Evolutionary conservation across 2,329 filamentous ascomycete genomes (phyloP), one percentile per base, ranked within the genome.

Genomic region (Trichophyton mentagrophytes): DNA sequence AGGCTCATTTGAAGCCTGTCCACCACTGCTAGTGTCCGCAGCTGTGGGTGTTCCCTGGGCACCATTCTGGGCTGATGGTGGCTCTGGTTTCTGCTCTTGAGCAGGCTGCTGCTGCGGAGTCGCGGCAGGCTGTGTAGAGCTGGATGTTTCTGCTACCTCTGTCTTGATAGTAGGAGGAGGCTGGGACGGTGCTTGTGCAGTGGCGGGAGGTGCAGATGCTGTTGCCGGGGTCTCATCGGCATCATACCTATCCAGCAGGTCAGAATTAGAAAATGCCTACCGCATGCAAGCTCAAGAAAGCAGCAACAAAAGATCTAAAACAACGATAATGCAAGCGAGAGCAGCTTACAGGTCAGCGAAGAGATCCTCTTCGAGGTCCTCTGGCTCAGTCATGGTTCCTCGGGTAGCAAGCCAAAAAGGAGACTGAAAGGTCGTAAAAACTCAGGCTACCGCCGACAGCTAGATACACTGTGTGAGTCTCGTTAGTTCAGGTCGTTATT

Each of bases 361-460:
- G 76, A 96, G 88, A 81, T 96, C 90, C 70, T 96, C 91, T 68
- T 96, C 90, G 67, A 90, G 85, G 67, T 89, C 88, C 70, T 91
- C 88, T 59, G 82, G 79, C 69, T 93, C 89, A 56, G 88, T 84
- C 89, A 92, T 93, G 68, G 57, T 80, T 73, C 22, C 7, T 49
- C 20, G 11, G 42, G 22, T 27, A 13, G 11, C 33, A 38, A n/a
- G 11, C 33, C 22, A 4, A 27, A 25, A 36, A n/a, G 1, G 22
- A 42, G 5, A 20, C 20, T 27, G 11, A n/a, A 17, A 38, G 0
- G 33, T 13, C 33, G 13, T 6, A 36, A 36, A 36, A 36, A 3
- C 1, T n/a, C 49, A n/a, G 27, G n/a, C 27, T 55, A 15, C n/a
- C 15, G 46, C 13, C 20, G 11, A 49, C 20, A 15, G 46, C 46